A percentile compares a stretch with the other conserved stretches of the same genome.
Evolutionary conservation across 345 rosid species (phyloP).

Genomic region (Lepidium sativum): DNA sequence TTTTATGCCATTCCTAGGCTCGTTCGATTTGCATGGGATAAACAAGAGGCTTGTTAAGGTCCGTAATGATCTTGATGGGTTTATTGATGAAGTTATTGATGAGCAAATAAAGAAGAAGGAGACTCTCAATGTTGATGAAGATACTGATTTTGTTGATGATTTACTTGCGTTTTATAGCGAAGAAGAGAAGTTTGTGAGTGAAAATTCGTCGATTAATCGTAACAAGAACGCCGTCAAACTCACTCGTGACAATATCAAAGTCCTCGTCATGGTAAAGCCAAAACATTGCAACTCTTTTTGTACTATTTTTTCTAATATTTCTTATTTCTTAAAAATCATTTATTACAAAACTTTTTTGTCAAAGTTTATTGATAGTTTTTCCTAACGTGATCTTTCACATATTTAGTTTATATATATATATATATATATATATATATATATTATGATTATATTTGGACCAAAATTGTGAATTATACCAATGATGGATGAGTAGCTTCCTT

Average conservation of each 20-base stretch:
- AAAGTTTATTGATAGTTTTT: not conserved
- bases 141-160: constrained; percentile 80
- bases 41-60: constrained; percentile 49
- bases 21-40: constrained; percentile 73
- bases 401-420: too few species aligned
- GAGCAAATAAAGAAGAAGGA: constrained; percentile 55
- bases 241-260: constrained; percentile 76
- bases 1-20: constrained; percentile 58
- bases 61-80: constrained; percentile 53
- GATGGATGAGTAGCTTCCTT: too few species aligned
- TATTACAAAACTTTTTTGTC: not conserved
- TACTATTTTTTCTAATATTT: not conserved
- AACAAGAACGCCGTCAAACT: constrained; percentile 53
- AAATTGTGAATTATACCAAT: too few species aligned
- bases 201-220: constrained; percentile 33
- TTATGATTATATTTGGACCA: too few species aligned
- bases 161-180: constrained; percentile 66
- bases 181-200: constrained; percentile 24
- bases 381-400: not conserved
- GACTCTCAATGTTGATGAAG: constrained; percentile 9
- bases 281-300: constrained; percentile 5
- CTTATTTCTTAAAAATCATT: not conserved
- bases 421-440: too few species aligned
- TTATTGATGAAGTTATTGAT: constrained; percentile 70
- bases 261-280: constrained; percentile 71